Base-by-base conservation (phyloP, 768 basidiomycete species). In the Clitopilus hobsonii region DNA sequence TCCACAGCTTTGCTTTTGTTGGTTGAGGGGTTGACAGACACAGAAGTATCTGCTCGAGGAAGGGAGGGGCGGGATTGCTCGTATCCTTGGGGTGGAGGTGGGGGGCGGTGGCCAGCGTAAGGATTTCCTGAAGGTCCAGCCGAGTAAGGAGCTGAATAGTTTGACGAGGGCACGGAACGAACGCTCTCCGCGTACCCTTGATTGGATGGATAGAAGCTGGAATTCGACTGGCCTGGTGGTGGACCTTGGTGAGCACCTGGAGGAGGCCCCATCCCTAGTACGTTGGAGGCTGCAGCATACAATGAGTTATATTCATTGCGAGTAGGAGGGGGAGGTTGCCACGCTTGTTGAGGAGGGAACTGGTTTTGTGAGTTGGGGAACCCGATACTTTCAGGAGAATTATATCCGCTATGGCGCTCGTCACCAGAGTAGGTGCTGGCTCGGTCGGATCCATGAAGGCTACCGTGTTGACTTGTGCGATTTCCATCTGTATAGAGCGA, bases 1-100 rank as follows among this genome's bases (percentile, higher is more conserved):
- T 94, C 91, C 45, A 93, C 82, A 2, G 91, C 91, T 67, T 91
- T 92, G 56, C 81, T 84, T 70, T 86, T 88, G 52, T 78, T 74
- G 5, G 83, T 80, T n/a, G 80, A 77, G 18, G 77, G 78, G 28
- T 73, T 65, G 18, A 85, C 79, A 2, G 85, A 83, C 22, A 77
- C 73, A 4, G 77, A 75, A 14, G 84, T 86, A 38, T 76, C 81
- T 2, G 82, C 77, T 22, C 86, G 83, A 36, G 81, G 71, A 29
- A 88, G 72, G 8, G 76, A 58, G 2, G 81, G 82, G 23, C 88
- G 78, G 54, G 76, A 69, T 56, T 88, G 84, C 10, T 28, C 50
- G 29, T 54, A 49, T 53, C 45, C 61, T 23, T 54, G 61, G 25
- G 55, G 63, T 56, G 58, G 66, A 58, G 62, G 65, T 55, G 66